Evolutionary conservation across 2,329 filamentous ascomycete species (phyloP).

Genomic region (Aspergillaceae sp.): DNA sequence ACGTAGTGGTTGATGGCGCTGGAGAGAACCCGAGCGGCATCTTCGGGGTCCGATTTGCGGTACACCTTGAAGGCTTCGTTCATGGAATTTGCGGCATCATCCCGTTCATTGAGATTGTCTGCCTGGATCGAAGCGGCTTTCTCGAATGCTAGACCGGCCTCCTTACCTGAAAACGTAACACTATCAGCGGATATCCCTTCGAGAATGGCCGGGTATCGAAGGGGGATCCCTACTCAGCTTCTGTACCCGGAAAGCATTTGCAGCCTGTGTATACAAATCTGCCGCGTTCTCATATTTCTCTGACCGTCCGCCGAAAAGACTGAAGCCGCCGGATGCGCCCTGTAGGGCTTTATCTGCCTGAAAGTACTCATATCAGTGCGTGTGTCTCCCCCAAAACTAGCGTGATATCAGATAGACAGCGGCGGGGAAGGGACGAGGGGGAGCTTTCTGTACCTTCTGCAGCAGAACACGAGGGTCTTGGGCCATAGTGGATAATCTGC

Average conservation of each 20-base stretch:
- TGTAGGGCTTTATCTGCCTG: slow-evolving; percentile 80
- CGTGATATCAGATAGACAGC: slow-evolving; percentile 2
- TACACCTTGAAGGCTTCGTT: slow-evolving; percentile 95
- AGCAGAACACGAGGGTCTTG: slow-evolving; percentile 70
- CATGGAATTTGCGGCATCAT: slow-evolving; percentile 82
- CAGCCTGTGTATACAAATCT: slow-evolving; percentile 79
- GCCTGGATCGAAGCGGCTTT: slow-evolving; percentile 73
- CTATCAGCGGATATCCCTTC: no score
- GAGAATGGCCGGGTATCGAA: background rate
- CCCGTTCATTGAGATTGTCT: slow-evolving; percentile 75
- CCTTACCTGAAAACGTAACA: slow-evolving; percentile 51
- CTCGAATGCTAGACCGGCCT: slow-evolving; percentile 81
- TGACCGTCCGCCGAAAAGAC: slow-evolving; percentile 74
- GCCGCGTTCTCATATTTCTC: slow-evolving; percentile 88
- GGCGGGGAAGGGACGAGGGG: slow-evolving; percentile 6
- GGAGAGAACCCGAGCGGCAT: slow-evolving; percentile 72
- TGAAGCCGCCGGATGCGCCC: slow-evolving; percentile 71
- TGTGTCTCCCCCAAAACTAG: slow-evolving; percentile 10
- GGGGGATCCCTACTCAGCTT: slow-evolving; percentile 57
- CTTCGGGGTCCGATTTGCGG: slow-evolving; percentile 71
- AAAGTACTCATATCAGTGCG: slow-evolving; percentile 20
- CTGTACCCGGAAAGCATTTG: slow-evolving; percentile 84
- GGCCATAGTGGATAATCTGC: slow-evolving; percentile 46
- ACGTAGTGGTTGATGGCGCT: slow-evolving; percentile 80
- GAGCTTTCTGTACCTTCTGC: slow-evolving; percentile 54